Evolutionary conservation across 176 grass and related monocot genomes (phyloP), one percentile per base, ranked within the genome.

Genomic region (Pontederia crassipes): DNA sequence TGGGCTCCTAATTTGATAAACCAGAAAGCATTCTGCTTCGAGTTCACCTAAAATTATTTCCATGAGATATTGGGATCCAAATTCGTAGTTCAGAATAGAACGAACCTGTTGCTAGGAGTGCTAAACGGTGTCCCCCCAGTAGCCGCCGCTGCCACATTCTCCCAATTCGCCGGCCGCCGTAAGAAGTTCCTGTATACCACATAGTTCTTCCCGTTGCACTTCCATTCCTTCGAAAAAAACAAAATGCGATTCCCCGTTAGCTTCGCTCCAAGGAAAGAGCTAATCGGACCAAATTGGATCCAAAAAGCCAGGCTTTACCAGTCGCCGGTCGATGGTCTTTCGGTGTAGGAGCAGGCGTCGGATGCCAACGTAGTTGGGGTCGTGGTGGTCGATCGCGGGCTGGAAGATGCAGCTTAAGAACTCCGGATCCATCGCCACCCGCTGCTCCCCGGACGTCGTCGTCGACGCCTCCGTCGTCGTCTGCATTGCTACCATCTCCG

Each of bases 321-420:
- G 87, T 32, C 92, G 78, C n/a, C 74, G 73, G 17, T 72, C 51
- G 59, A 97, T 68, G 0, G 75, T 20, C 74, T 97, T 97, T 15
- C 84, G 84, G 74, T 81, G 81, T 45, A 97, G 84, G 53, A 91
- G 77, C 20, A 88, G 66, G 35, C 79, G 84, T 8, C 92, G 76
- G 64, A 97, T 83, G 46, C 81, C 84, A 12, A 69, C 74, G 72
- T 97, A 97, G 70, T 88, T 73, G 55, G 60, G 51, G 75, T 92
- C 78, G 40, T 81, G 70, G 73, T 83, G 93, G 56, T 70, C 61
- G 72, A 74, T 77, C 51, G 77, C 74, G 20, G 93, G 87, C 75
- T 97, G 93, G 49, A 97, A 84, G 52, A 97, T 28, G 71, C 79
- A 92, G 87, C 93, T 80, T 29, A 91, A 76, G 71, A 97, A 97